phyloP scores from a whole-genome alignment of 768 basidiomycete genomes.

The Candolleomyces aberdarensis region DNA sequence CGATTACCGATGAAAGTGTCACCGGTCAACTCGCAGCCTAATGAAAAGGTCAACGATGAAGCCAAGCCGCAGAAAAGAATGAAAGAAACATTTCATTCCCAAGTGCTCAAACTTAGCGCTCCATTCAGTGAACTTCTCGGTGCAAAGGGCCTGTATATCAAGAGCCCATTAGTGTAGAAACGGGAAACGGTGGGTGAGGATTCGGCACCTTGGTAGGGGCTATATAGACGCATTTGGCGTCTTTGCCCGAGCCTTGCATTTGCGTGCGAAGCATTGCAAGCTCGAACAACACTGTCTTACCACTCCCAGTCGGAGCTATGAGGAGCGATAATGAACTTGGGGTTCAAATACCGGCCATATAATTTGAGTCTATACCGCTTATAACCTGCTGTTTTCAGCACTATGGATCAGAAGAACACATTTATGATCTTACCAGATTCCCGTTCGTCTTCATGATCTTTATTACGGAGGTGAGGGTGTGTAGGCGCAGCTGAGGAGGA shows the following conservation, averaged over 20 bases:
- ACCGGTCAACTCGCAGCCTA: slow-evolving; percentile 90
- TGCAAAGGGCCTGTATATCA: slow-evolving; percentile 70
- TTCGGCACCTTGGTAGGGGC: slow-evolving; percentile 80
- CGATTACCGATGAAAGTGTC: slow-evolving; percentile 73
- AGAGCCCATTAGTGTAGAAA: not conserved
- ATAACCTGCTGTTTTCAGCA: slow-evolving; percentile 48
- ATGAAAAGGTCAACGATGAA: not conserved
- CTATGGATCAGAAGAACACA: not conserved
- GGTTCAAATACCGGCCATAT: too few species aligned
- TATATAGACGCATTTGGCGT: slow-evolving; percentile 82
- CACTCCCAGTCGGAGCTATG: slow-evolving; percentile 91
- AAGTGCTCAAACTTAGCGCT: slow-evolving; percentile 69
- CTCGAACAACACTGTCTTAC: slow-evolving; percentile 95
- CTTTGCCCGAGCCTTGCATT: slow-evolving; percentile 27
- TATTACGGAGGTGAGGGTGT: not conserved
- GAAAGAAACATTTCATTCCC: slow-evolving; percentile 66
- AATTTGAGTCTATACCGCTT: slow-evolving; percentile 44
- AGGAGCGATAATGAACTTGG: not conserved
- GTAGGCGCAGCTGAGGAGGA: not conserved
- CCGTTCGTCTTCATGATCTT: slow-evolving; percentile 59
- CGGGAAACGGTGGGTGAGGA: not conserved
- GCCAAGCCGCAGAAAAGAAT: not conserved
- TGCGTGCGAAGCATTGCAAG: slow-evolving; percentile 72
- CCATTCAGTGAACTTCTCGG: slow-evolving; percentile 87
- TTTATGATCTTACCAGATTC: slow-evolving; percentile 53